Conservation (phyloP, 352 stramenopile species). For the Phytophthora ramorum region DNA sequence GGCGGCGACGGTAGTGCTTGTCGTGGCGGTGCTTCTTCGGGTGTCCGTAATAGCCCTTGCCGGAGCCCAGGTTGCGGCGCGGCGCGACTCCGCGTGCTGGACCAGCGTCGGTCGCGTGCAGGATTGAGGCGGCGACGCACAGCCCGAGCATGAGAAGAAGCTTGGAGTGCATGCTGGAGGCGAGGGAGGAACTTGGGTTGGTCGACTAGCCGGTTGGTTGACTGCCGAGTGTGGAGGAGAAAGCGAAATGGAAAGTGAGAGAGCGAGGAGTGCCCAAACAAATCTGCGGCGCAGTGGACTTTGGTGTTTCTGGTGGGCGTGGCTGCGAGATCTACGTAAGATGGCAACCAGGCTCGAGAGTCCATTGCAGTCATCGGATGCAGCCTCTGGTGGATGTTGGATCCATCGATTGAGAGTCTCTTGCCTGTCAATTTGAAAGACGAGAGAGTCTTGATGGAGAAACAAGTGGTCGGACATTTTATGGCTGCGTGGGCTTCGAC, state of each 20-base stretch:
- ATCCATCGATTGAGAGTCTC: background rate
- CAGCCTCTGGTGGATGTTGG: background rate
- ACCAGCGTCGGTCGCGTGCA: conserved; percentile 2
- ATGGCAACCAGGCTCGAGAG: background rate
- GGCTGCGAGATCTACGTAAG: background rate
- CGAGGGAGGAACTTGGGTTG: background rate
- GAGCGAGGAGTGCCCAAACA: background rate
- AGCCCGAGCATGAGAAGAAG: conserved; percentile 18
- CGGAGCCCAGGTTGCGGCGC: conserved; percentile 17
- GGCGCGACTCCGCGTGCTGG: conserved; percentile 2
- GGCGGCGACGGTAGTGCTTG: conserved; percentile 31
- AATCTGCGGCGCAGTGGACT: background rate
- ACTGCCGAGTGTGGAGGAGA: conserved; percentile 1
- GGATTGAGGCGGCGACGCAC: conserved; percentile 15
- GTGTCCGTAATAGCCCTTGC: conserved; percentile 8
- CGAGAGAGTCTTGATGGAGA: too few species aligned
- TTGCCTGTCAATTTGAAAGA: background rate
- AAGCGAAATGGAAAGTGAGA: conserved; percentile 12
- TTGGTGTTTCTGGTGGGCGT: background rate
- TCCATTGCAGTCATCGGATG: too few species aligned
- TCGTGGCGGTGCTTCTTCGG: conserved; percentile 7
- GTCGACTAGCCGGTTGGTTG: conserved; percentile 5
- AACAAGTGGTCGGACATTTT: too few species aligned
- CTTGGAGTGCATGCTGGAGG: conserved; percentile 29
- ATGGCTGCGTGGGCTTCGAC: too few species aligned